Evolutionary conservation across 192 early-diverging fungal species (phyloP), one percentile per base, ranked within the genome.

Genomic region (Allomyces arbusculus): DNA sequence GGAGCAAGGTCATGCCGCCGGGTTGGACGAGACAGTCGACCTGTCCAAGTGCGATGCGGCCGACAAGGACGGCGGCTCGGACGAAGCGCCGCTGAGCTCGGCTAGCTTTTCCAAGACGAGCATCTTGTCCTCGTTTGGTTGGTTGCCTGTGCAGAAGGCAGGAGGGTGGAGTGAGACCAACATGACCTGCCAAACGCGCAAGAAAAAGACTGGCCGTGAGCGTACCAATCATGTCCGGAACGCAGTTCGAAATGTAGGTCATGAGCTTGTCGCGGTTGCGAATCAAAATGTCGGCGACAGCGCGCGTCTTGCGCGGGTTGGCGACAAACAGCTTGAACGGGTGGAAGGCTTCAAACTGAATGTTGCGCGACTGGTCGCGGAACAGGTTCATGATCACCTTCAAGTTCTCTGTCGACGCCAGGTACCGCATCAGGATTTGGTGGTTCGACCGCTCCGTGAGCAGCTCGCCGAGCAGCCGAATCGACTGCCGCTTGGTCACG

Each of bases 261-360:
- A 96, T 82, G 26, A 99, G 76, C 71, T 86, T 91, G 25, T 95
- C 92, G 71, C 84, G 86, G 73, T 98, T 98, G 70, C 90, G 92
- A 63, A 80, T 69, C 70, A 98, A 78, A 69, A 98, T 98, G 68
- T 92, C 92, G 58, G 85, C 71, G 55, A 98, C 92, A 24, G 90
- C 84, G 68, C 87, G 89, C 62, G 89, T 87, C 79, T 99, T 99
- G 70, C 88, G 89, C 24, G 95, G 95, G 68, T 96, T 97, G 63
- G 95, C 95, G 3, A 97, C 93, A 81, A 99, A 99, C 44, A 96
- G 89, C 89, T 99, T 99, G 80, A 97, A 99, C 26, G 97, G 92
- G 78, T 99, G 96, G 82, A 99, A 99, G 0, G 96, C 96, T 75
- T 99, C 96, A 76, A 95, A 97, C 79, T 97, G 96, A 68, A 99